Evolutionary conservation across 305 asterid species (phyloP).

Genomic region (Fraxinus xanthoxyloides): DNA sequence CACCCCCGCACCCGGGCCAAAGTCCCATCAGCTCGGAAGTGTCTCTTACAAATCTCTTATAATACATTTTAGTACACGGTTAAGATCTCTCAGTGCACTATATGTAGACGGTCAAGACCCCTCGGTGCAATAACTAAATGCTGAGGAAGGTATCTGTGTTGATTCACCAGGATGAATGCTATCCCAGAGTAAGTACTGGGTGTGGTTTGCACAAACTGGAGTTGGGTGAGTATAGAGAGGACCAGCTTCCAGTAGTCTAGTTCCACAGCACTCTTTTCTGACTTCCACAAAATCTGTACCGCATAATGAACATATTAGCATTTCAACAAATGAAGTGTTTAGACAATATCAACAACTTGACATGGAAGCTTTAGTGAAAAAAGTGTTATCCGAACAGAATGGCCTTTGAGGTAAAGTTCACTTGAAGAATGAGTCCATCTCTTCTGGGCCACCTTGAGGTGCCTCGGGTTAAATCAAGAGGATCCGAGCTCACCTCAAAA

Average conservation of each 20-base stretch:
- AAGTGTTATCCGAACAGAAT: no score
- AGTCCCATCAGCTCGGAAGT: no score
- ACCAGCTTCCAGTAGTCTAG: slow-evolving; percentile 57
- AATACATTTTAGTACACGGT: no score
- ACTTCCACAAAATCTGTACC: slow-evolving; percentile 52
- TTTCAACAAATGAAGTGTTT: neutral
- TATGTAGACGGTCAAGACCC: no score
- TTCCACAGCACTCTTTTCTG: slow-evolving; percentile 62
- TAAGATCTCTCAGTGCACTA: no score
- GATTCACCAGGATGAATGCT: slow-evolving; percentile 67
- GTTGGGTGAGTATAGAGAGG: slow-evolving; percentile 43
- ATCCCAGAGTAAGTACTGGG: slow-evolving; percentile 54
- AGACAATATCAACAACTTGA: neutral
- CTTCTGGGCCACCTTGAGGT: neutral
- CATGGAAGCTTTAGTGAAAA: neutral
- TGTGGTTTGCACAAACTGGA: slow-evolving; percentile 41
- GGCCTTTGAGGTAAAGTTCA: neutral
- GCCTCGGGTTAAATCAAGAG: neutral
- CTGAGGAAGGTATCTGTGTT: slow-evolving; percentile 41
- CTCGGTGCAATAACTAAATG: no score
- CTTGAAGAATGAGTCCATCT: neutral
- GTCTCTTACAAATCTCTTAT: no score
- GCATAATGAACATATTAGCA: neutral
- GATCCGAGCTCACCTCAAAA: neutral
- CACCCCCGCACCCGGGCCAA: no score